These are phyloP conservation scores for Parachlorella kessleri DNA, from an alignment of 139 green algal genomes.

Conservation along the genomic window DNA sequence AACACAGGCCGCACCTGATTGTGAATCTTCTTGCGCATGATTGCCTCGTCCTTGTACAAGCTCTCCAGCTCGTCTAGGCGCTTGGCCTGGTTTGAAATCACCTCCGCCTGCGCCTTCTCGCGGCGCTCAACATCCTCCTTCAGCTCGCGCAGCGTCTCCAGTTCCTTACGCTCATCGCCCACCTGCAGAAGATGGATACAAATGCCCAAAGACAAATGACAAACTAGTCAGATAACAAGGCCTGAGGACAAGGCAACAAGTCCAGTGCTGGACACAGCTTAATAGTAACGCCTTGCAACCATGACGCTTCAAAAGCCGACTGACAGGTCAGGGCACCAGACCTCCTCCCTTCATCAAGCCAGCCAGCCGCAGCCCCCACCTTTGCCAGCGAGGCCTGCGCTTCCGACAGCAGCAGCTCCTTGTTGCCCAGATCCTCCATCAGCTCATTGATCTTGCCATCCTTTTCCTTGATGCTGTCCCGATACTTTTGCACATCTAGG, in stretches of 20 bases:
- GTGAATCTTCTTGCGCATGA: conserved; percentile 76
- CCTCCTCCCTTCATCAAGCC: no score
- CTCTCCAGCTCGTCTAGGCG: conserved; percentile 93
- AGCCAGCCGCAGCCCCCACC: no score
- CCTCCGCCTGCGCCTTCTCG: conserved; percentile 82
- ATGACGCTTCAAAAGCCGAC: no score
- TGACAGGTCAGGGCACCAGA: no score
- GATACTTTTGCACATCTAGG: background rate
- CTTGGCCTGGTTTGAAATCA: conserved; percentile 78
- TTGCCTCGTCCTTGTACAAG: conserved; percentile 76
- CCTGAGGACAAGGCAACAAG: no score
- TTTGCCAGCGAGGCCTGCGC: conserved; percentile 36
- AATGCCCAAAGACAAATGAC: no score
- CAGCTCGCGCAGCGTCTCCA: conserved; percentile 94
- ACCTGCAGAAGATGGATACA: conserved; percentile 35
- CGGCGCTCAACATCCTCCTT: conserved; percentile 91
- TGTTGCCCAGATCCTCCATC: conserved; percentile 78
- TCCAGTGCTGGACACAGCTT: no score
- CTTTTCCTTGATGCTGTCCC: conserved; percentile 43
- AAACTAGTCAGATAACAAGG: no score
- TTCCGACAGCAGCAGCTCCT: conserved; percentile 59
- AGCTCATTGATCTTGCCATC: conserved; percentile 79
- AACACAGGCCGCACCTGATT: conserved; percentile 46
- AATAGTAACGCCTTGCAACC: no score
- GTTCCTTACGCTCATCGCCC: conserved; percentile 69